These are phyloP conservation scores for Daldinia sp. DNA, from an alignment of 2,329 filamentous ascomycete genomes.

Conservation along the genomic window DNA sequence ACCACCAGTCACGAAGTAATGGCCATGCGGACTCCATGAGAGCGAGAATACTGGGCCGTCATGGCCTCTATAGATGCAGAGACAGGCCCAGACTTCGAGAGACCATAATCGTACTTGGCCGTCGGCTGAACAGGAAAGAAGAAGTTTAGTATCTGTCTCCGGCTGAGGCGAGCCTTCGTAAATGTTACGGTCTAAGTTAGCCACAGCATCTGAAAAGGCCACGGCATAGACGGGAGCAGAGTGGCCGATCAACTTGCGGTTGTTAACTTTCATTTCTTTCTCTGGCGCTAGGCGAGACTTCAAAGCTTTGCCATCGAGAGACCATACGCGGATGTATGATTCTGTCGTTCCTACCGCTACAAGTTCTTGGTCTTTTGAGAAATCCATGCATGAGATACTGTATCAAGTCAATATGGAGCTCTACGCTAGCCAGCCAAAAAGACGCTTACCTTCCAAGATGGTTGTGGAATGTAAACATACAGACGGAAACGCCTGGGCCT, in stretches of 20 bases:
- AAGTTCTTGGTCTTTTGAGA: constrained; percentile 89
- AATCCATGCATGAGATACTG: constrained; percentile 92
- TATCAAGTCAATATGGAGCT: constrained; percentile 16
- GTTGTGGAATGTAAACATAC: constrained; percentile 99
- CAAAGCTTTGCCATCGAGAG: constrained; percentile 85
- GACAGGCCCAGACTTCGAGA: constrained; percentile 88
- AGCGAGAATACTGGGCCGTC: constrained; percentile 90
- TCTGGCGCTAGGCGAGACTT: constrained; percentile 72
- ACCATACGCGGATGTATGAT: constrained; percentile 96
- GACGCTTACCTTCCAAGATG: constrained; percentile 82
- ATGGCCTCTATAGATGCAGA: constrained; percentile 94
- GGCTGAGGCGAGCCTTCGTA: constrained; percentile 62
- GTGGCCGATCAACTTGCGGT: constrained; percentile 85
- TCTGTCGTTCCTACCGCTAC: constrained; percentile 91
- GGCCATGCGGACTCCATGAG: constrained; percentile 90
- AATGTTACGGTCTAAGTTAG: constrained; percentile 62
- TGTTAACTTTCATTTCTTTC: constrained; percentile 71
- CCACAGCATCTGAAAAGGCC: constrained; percentile 82
- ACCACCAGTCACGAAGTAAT: constrained; percentile 91
- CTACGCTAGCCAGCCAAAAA: neutral
- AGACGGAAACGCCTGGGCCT: constrained; percentile 85
- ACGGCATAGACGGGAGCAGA: constrained; percentile 90
- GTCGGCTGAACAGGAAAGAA: constrained; percentile 90
- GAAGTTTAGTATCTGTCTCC: constrained; percentile 74
- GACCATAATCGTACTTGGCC: constrained; percentile 93